These are phyloP conservation scores for Planoprotostelium fungivorum DNA, from an alignment of 78 protist species.

Conservation along the genomic window DNA sequence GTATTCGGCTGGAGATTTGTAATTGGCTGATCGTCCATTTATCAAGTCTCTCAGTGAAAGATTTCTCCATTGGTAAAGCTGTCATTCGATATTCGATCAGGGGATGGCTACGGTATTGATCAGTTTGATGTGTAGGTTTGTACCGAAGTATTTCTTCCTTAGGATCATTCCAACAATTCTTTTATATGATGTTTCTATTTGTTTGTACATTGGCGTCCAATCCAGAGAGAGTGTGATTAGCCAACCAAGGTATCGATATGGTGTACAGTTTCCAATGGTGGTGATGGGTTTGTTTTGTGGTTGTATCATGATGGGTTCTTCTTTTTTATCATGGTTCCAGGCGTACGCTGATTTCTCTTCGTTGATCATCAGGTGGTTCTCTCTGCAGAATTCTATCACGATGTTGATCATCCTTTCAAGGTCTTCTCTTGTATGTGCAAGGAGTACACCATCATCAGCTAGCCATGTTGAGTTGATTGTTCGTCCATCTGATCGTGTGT, in stretches of 20 bases:
- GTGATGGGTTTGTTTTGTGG: no score
- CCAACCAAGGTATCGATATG: neutral
- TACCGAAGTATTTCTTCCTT: neutral
- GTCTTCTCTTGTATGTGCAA: neutral
- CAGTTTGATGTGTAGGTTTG: neutral
- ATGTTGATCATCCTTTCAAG: no score
- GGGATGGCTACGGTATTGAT: neutral
- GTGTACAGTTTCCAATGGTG: no score
- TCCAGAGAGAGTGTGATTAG: neutral
- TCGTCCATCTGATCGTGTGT: neutral
- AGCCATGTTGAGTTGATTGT: neutral
- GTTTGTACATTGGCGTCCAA: neutral
- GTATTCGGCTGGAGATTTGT: no score
- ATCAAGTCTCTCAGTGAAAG: no score
- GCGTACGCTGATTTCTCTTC: neutral
- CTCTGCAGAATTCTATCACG: neutral
- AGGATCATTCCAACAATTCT: neutral
- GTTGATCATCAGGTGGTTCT: neutral
- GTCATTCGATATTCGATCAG: neutral
- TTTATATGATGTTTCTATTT: neutral
- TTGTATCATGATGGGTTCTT: neutral
- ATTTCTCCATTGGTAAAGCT: no score
- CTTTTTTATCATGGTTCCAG: neutral
- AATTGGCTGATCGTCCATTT: no score
- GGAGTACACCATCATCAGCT: neutral